Base-by-base conservation (phyloP, 164 flowering plant genomes). In the Platanus orientalis region DNA sequence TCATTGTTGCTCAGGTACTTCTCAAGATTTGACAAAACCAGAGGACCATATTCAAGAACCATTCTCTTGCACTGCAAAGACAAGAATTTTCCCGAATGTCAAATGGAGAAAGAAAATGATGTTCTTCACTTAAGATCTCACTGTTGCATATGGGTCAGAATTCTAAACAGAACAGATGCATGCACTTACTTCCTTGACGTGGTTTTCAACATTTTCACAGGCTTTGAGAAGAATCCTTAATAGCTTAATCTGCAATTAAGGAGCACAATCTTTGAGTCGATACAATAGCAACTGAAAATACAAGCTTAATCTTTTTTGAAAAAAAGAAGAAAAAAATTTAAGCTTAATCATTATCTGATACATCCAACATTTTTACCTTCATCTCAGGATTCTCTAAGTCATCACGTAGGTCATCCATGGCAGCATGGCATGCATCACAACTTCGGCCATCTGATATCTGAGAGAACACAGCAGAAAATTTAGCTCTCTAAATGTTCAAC, bases 21-120 rank as follows among this genome's bases (percentile, higher is more conserved):
- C 36, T 58, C 67, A 40, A 69, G 23, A 49, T 69, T 69, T 24
- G 72, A 50, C 67, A 69, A 23, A 24, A 63, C 19, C 48, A 69
- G 10, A 17, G 72, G 72, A 23, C 63, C 72, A 40, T 69, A 69
- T 23, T 69, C 63, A 1, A 69, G 21, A 50, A 69, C 72, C 58
- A 69, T 54, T 32, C 60, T 69, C 63, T 69, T 58, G 67, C 72
- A 69, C 72, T 69, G 67, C 72, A 63, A 69, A 29, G 7, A 23
- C 10, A 44, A 32, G 2, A 21, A 28, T 12, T 3, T 36, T 32
- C 17, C 6, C 10, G 6, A 11, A 1, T 49, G 52, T 49, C 52
- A 49, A 0, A 1, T 49, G 25, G 25, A 21, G 17, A 49, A 49
- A n/a, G n/a, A n/a, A 1, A 10, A 28, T n/a, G 4, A 7, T 23